These are phyloP conservation scores for Phellinidium pouzarii DNA, from an alignment of 1,284 basidiomycete genomes.

Conservation along the genomic window DNA sequence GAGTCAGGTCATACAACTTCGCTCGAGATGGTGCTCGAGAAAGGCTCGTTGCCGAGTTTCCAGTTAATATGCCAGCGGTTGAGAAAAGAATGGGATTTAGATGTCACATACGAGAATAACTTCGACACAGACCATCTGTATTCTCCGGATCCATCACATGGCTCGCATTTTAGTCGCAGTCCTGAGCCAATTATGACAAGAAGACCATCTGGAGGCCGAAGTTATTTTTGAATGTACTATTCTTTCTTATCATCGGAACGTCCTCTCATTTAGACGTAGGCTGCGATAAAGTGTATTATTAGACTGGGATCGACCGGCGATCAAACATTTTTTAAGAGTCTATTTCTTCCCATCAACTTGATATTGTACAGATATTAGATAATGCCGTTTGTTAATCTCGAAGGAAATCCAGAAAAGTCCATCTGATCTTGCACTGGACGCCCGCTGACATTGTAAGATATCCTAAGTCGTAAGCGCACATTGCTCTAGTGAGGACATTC, in stretches of 20 bases:
- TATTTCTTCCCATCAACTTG: too few species aligned
- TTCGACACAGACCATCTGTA: not conserved
- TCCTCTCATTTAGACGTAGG: too few species aligned
- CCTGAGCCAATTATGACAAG: not conserved
- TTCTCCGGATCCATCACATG: not conserved
- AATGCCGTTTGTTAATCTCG: constrained; percentile 56
- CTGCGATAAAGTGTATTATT: too few species aligned
- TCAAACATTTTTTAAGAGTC: too few species aligned
- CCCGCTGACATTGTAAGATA: constrained; percentile 69
- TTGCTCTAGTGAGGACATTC: constrained; percentile 48
- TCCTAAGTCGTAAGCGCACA: constrained; percentile 79
- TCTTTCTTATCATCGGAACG: too few species aligned
- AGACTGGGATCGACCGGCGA: too few species aligned
- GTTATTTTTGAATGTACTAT: too few species aligned
- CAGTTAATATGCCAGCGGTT: constrained; percentile 66
- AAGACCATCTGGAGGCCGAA: not conserved
- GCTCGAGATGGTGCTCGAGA: constrained; percentile 74
- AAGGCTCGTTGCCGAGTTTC: constrained; percentile 77
- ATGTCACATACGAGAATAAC: constrained; percentile 22
- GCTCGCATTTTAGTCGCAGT: not conserved
- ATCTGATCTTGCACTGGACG: constrained; percentile 84
- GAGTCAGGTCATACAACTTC: constrained; percentile 45
- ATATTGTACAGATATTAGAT: constrained; percentile 21
- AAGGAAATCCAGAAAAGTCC: constrained; percentile 89
- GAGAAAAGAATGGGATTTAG: constrained; percentile 66